These are phyloP conservation scores for Echeveria elegans DNA, from an alignment of 164 flowering plant genomes.

Conservation along the genomic window DNA sequence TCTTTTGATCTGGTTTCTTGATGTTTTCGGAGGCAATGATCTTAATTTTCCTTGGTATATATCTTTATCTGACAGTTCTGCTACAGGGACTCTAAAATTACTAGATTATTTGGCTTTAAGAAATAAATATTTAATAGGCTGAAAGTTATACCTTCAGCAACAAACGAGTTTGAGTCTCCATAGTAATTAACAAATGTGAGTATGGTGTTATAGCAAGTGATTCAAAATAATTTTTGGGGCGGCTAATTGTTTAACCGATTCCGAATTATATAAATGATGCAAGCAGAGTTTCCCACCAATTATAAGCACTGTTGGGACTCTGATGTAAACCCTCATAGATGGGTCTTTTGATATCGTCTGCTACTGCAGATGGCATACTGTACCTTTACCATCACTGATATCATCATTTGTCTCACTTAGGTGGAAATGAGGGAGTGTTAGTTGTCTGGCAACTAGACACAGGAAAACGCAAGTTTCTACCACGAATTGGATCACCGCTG, in stretches of 20 bases:
- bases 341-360: neutral
- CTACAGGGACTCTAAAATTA: no score
- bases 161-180: no score
- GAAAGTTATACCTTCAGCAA: no score
- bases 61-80: no score
- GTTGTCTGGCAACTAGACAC: slow-evolving; percentile 97
- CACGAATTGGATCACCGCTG: slow-evolving; percentile 84
- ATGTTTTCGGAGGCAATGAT: no score
- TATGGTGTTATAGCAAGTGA: neutral
- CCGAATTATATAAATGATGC: neutral
- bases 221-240: neutral
- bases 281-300: neutral
- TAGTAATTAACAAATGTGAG: no score
- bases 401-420: slow-evolving; percentile 19
- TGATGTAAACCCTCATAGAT: neutral
- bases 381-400: neutral
- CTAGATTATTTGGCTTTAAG: no score
- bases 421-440: slow-evolving; percentile 93
- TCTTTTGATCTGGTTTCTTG: neutral
- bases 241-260: neutral
- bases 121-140: no score
- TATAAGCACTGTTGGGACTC: neutral
- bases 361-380: neutral
- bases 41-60: no score
- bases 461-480: slow-evolving; percentile 75